Conservation (phyloP, 495 filamentous ascomycete genomes). For the Penicillium roqueforti region DNA sequence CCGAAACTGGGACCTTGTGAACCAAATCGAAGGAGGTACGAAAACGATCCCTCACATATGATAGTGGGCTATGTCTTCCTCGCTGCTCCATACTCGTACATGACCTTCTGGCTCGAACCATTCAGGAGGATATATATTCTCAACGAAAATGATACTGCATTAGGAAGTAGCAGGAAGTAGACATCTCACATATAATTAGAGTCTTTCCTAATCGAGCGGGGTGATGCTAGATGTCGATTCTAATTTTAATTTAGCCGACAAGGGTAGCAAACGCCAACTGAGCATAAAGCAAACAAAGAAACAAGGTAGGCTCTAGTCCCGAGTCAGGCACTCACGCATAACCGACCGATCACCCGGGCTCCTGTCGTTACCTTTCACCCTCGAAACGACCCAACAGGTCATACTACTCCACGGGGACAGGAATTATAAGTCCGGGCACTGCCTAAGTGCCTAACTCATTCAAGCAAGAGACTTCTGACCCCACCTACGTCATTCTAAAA, state of each 20-base stretch:
- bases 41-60: too few relatives aligned
- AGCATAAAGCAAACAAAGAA: not conserved
- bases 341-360: not conserved
- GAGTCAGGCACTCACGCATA: slow-evolving; percentile 2
- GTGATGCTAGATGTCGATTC: not conserved
- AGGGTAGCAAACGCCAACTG: not conserved
- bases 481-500: not conserved
- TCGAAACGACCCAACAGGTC: not conserved
- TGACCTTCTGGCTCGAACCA: too few relatives aligned
- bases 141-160: too few relatives aligned
- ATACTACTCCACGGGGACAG: not conserved
- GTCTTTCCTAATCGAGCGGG: not conserved
- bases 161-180: not conserved
- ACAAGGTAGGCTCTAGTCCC: not conserved
- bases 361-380: not conserved
- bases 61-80: too few relatives aligned
- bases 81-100: too few relatives aligned
- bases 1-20: too few relatives aligned
- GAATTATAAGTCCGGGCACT: not conserved
- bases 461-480: not conserved
- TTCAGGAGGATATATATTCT: too few relatives aligned
- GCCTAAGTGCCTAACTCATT: not conserved
- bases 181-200: not conserved
- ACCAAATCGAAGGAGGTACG: too few relatives aligned
- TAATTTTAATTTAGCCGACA: not conserved